Base-by-base conservation (phyloP, 1,284 basidiomycete species). In the Microbotryomycetes sp. region DNA sequence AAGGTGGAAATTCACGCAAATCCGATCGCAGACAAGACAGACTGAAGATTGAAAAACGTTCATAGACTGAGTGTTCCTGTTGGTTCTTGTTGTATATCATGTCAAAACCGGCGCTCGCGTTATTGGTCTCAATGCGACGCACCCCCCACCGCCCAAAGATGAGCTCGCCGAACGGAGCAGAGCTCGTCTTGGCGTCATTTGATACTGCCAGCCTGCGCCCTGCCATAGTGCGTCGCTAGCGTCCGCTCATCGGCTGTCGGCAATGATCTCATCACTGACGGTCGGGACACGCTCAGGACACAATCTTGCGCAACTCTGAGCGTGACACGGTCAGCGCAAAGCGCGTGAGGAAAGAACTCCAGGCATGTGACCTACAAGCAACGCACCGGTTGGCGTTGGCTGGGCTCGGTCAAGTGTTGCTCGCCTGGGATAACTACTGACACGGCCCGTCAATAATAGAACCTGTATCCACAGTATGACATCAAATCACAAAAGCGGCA, bases 1-100 rank as follows among this genome's bases (percentile, higher is more conserved):
- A n/a, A 92, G 88, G 79, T 96, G 45, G 92, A 89, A 11, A 88
- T 97, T 31, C 94, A 98, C 74, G 88, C 93, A 31, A 98, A 98
- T 75, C 94, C 94, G 9, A 83, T 92, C 61, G 91, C 91, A 27
- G 86, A 90, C 28, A 48, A 45, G 49, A 5, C n/a, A 4, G 52
- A 41, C 11, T 41, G 35, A 41, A 41, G 18, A n/a, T n/a, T n/a
- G n/a, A n/a, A n/a, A n/a, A n/a, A n/a, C n/a, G n/a, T n/a, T n/a
- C n/a, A n/a, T n/a, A n/a, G n/a, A n/a, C n/a, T n/a, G n/a, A n/a
- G n/a, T n/a, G n/a, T n/a, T n/a, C n/a, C n/a, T n/a, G n/a, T n/a
- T n/a, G n/a, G n/a, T n/a, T n/a, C n/a, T n/a, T n/a, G n/a, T n/a
- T n/a, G n/a, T n/a, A n/a, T n/a, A n/a, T n/a, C n/a, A n/a, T n/a